Evolutionary conservation across 1,139 yeast species (phyloP), one percentile per base, ranked within the genome.

Genomic region (Saccharomyces hybrid): DNA sequence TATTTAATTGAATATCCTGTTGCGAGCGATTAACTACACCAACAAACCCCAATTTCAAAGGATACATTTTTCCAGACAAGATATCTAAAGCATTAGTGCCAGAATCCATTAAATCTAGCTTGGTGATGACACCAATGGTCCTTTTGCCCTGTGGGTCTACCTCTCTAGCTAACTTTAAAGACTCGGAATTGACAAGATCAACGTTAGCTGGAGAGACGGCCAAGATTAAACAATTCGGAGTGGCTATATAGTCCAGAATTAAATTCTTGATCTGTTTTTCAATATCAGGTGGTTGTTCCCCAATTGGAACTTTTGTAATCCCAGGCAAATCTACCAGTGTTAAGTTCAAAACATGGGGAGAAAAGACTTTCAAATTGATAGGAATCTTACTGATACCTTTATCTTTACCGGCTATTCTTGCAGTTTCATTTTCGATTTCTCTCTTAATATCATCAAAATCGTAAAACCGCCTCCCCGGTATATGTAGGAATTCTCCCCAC

Each of bases 131-230:
- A 54, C 99, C 99, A 62, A 93, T 86, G 1, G 99, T 93, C 71
- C 99, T 80, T 69, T 86, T 88, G 42, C 99, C 98, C 55, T 88
- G 89, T 4, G 99, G 97, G 71, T 93, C 99, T 49, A 93, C 98
- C 69, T 90, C 97, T 63, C 98, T 82, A 1, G 99, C 99, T 62
- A 93, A 77, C 70, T 93, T 95, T 64, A 93, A 77, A 23, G 97
- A 88, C 71, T 93, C 99, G 2, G 96, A 88, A 71, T 95, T 93
- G 52, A 93, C 99, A 62, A 93, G 75, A 71, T 93, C 99, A 51
- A 91, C 97, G 72, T 95, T 93, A 4, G 99, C 99, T 3, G 99
- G 99, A 0, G 96, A 86, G 0, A 93, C 98, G 0, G 99, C 99
- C 64, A 93, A 77, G 50, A 93, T 89, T 55, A 93, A 88, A 64